Conservation (phyloP, 2,329 filamentous ascomycete genomes). For the Penicillium sp. region DNA sequence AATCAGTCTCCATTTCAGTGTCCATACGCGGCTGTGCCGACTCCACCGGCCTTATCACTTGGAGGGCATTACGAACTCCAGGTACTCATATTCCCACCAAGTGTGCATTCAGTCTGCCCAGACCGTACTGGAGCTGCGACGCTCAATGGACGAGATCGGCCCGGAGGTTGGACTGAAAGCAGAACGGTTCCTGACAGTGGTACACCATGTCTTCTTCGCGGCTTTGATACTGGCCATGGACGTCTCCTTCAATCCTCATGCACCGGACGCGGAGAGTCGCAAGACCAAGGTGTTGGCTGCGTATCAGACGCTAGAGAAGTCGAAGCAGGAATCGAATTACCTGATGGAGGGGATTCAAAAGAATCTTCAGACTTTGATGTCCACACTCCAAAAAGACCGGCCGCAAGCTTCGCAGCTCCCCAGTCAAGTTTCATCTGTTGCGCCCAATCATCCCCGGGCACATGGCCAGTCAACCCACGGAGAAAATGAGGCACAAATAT, state of each 20-base stretch:
- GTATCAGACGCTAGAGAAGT: conserved; percentile 18
- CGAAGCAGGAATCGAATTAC: conserved; percentile 17
- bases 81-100: conserved; percentile 23
- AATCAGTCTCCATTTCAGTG: conserved; percentile 20
- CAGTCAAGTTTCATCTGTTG: too few species aligned
- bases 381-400: conserved; percentile 13
- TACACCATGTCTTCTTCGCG: conserved; percentile 27
- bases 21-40: conserved; percentile 23
- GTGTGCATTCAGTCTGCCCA: conserved; percentile 22
- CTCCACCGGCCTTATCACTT: conserved; percentile 28
- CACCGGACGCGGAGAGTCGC: conserved; percentile 15
- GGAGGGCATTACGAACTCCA: conserved; percentile 16
- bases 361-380: conserved; percentile 21
- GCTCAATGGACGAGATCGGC: conserved; percentile 19
- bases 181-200: conserved; percentile 21
- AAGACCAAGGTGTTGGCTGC: conserved; percentile 19
- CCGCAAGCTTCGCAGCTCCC: too few species aligned
- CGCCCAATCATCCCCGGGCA: too few species aligned
- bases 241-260: conserved; percentile 22
- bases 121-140: conserved; percentile 19
- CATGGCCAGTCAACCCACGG: background rate
- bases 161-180: conserved; percentile 17
- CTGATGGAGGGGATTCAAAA: conserved; percentile 17
- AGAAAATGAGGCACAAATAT: background rate
- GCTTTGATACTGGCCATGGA: conserved; percentile 27